phyloP scores from a whole-genome alignment of 768 basidiomycete species.

The Leccinellum rugosiceps region DNA sequence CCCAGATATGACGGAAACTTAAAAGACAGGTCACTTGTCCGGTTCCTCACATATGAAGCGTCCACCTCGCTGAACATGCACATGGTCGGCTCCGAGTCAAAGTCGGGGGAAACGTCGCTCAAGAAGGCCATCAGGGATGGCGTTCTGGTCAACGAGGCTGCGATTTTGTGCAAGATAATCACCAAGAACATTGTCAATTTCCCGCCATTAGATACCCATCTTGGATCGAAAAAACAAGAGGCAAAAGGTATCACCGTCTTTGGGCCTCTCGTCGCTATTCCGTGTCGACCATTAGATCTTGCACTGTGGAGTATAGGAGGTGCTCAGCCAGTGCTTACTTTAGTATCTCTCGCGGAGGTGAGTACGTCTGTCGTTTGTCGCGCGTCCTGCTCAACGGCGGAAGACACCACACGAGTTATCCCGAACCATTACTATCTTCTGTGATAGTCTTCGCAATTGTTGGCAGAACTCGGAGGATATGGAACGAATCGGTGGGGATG shows the following conservation, averaged over 20 bases:
- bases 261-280: constrained; percentile 62
- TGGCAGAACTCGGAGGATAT: constrained; percentile 97
- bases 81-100: constrained; percentile 49
- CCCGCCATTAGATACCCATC: constrained; percentile 11
- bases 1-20: constrained; percentile 76
- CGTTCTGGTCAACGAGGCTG: constrained; percentile 34
- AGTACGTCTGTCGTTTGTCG: constrained; percentile 11
- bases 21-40: constrained; percentile 65
- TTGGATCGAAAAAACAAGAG: background rate
- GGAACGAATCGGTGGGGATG: constrained; percentile 75
- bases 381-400: background rate
- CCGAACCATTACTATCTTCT: constrained; percentile 64
- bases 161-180: constrained; percentile 41
- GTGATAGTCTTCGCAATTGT: constrained; percentile 74
- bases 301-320: constrained; percentile 85
- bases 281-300: constrained; percentile 63
- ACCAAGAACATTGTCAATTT: constrained; percentile 19
- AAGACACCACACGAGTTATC: constrained; percentile 79
- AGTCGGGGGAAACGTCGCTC: constrained; percentile 37
- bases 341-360: constrained; percentile 77
- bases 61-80: constrained; percentile 82
- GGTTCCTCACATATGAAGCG: constrained; percentile 82
- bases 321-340: constrained; percentile 62
- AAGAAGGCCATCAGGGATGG: constrained; percentile 43
- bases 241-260: background rate